Evolutionary conservation across 352 stramenopile genomes (phyloP).

Genomic region (Globisporangium carolinianum): DNA sequence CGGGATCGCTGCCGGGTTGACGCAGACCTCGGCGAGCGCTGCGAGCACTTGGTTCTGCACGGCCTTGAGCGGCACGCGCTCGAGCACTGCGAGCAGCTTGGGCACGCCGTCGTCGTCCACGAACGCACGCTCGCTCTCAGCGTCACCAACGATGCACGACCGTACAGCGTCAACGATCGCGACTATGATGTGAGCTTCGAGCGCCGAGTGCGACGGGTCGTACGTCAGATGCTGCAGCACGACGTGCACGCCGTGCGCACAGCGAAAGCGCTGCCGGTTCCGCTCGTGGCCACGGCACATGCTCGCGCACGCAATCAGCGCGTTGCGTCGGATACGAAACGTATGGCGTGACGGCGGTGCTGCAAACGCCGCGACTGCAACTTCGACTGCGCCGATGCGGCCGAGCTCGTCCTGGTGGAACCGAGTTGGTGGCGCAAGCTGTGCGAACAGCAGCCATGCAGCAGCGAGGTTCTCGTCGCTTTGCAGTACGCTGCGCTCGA

Average conservation of each 20-base stretch:
- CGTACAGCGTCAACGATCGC: slow-evolving; percentile 58
- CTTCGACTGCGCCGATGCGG: slow-evolving; percentile 38
- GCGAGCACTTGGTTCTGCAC: slow-evolving; percentile 58
- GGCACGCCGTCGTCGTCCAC: slow-evolving; percentile 52
- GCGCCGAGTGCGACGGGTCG: slow-evolving; percentile 39
- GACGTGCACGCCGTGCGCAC: slow-evolving; percentile 33
- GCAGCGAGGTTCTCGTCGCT: slow-evolving; percentile 32
- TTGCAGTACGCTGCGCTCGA: slow-evolving; percentile 26
- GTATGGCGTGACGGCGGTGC: slow-evolving; percentile 38
- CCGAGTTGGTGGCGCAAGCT: slow-evolving; percentile 23
- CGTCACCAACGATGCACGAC: slow-evolving; percentile 51
- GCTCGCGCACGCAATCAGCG: slow-evolving; percentile 42
- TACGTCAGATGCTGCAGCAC: slow-evolving; percentile 39
- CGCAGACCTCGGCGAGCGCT: slow-evolving; percentile 56
- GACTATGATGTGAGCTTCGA: slow-evolving; percentile 68
- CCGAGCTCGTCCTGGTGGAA: slow-evolving; percentile 45
- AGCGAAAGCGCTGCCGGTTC: slow-evolving; percentile 46
- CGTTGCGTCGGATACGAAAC: slow-evolving; percentile 60
- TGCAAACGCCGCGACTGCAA: slow-evolving; percentile 39
- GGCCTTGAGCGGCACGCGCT: slow-evolving; percentile 29
- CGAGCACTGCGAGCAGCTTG: slow-evolving; percentile 57
- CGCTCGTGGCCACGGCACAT: slow-evolving; percentile 46
- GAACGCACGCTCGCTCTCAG: slow-evolving; percentile 45
- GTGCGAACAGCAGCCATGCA: slow-evolving; percentile 50
- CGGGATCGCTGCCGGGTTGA: slow-evolving; percentile 62